Conservation (phyloP, 805 yeast genomes). For the Sugiyamaella boreocaroliniensis region DNA sequence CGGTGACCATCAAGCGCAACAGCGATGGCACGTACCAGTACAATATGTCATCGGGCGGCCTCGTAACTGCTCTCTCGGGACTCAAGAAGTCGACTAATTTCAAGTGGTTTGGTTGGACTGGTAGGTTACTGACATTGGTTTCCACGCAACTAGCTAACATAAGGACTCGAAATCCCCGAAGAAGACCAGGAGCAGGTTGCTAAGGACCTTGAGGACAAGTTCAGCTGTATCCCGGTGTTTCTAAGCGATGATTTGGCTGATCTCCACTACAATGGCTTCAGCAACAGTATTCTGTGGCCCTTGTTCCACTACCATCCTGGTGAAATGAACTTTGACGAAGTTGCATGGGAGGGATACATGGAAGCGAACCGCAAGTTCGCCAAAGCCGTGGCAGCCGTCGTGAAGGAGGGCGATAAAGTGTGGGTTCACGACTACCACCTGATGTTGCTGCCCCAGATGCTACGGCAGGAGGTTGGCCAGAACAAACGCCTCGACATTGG, state of each 20-base stretch:
- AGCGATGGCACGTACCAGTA: slow-evolving; percentile 64
- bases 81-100: slow-evolving; percentile 73
- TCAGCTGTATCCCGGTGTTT: slow-evolving; percentile 86
- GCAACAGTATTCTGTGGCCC: slow-evolving; percentile 95
- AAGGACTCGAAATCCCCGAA: slow-evolving; percentile 63
- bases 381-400: slow-evolving; percentile 56
- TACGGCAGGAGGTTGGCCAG: slow-evolving; percentile 50
- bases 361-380: slow-evolving; percentile 87
- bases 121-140: slow-evolving; percentile 26
- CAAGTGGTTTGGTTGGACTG: slow-evolving; percentile 99
- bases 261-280: slow-evolving; percentile 92
- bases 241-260: slow-evolving; percentile 86
- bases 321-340: slow-evolving; percentile 95
- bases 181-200: slow-evolving; percentile 64
- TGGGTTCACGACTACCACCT: slow-evolving; percentile 99
- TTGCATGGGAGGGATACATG: slow-evolving; percentile 95
- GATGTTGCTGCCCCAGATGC: slow-evolving; percentile 88
- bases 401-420: slow-evolving; percentile 76
- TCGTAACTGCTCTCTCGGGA: slow-evolving; percentile 93
- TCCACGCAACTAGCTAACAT: background rate
- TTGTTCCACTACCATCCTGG: slow-evolving; percentile 98
- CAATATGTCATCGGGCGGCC: slow-evolving; percentile 93
- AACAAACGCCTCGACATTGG: slow-evolving; percentile 51
- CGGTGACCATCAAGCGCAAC: slow-evolving; percentile 77
- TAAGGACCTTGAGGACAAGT: slow-evolving; percentile 62